phyloP scores from a whole-genome alignment of 257 asterid genomes.

The Nicotiana attenuata region DNA sequence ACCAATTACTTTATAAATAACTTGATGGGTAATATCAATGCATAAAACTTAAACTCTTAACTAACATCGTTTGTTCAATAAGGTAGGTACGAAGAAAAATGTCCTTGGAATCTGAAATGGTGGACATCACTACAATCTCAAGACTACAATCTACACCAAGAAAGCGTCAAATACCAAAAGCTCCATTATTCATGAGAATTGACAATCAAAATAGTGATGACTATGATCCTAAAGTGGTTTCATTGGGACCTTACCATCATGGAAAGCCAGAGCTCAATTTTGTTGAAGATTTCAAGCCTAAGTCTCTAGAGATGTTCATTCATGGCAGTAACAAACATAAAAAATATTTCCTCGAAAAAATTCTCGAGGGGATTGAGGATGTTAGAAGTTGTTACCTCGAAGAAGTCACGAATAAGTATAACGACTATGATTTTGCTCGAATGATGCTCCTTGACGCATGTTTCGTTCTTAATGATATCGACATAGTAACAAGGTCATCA shows the following conservation, averaged over 20 bases:
- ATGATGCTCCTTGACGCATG: slow-evolving; percentile 23
- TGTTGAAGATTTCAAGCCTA: slow-evolving; percentile 24
- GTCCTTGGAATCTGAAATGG: not conserved
- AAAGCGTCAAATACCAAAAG: slow-evolving; percentile 10
- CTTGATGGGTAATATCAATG: not conserved
- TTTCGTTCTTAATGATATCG: not conserved
- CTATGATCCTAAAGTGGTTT: slow-evolving; percentile 20
- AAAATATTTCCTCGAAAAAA: not conserved
- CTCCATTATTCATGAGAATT: slow-evolving; percentile 9
- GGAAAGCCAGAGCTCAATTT: slow-evolving; percentile 15
- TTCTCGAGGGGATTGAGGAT: not conserved
- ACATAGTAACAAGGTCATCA: not conserved
- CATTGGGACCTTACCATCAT: slow-evolving; percentile 32
- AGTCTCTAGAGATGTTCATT: slow-evolving; percentile 9
- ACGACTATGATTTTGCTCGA: slow-evolving; percentile 10
- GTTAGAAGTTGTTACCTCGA: slow-evolving; percentile 18
- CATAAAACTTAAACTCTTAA: not conserved
- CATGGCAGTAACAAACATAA: not conserved
- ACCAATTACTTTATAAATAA: not conserved
- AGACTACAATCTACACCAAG: not conserved
- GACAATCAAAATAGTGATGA: not conserved
- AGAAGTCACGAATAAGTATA: not conserved
- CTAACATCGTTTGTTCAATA: not conserved
- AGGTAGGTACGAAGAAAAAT: not conserved
- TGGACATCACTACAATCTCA: not conserved